Conservation (phyloP, 2,329 filamentous ascomycete genomes). For the Verticillium klebahnii region DNA sequence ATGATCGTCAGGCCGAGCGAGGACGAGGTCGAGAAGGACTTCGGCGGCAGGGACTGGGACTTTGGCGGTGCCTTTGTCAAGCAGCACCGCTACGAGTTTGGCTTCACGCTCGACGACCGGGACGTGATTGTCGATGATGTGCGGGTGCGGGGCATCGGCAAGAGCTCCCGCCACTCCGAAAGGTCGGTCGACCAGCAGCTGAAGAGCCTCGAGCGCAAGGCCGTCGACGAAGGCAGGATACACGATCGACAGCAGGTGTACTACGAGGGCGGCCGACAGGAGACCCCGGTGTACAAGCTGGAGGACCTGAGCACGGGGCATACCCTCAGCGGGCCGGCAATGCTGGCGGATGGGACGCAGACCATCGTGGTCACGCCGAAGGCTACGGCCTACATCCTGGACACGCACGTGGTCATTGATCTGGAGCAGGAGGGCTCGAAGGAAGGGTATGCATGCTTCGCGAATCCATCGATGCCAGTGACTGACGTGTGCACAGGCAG, state of each 20-base stretch:
- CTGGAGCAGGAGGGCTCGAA: slow-evolving; percentile 52
- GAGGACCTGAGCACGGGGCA: slow-evolving; percentile 69
- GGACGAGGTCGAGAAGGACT: slow-evolving; percentile 55
- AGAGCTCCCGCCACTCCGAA: slow-evolving; percentile 74
- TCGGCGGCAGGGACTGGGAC: slow-evolving; percentile 66
- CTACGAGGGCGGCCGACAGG: slow-evolving; percentile 73
- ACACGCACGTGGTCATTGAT: slow-evolving; percentile 88
- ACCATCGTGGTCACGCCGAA: slow-evolving; percentile 86
- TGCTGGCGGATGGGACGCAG: slow-evolving; percentile 83
- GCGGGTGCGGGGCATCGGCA: slow-evolving; percentile 69
- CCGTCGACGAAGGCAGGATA: slow-evolving; percentile 52
- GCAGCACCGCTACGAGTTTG: slow-evolving; percentile 89
- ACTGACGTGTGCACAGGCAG: not conserved
- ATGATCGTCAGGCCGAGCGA: slow-evolving; percentile 77
- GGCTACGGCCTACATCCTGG: slow-evolving; percentile 70
- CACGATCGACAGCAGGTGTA: slow-evolving; percentile 59
- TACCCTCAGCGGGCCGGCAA: slow-evolving; percentile 72
- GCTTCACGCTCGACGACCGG: slow-evolving; percentile 77
- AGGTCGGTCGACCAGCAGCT: slow-evolving; percentile 61
- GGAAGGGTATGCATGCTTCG: slow-evolving; percentile 1
- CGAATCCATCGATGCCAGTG: not conserved
- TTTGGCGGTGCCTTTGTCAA: slow-evolving; percentile 81
- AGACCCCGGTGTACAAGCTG: slow-evolving; percentile 81
- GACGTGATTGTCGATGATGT: slow-evolving; percentile 91
- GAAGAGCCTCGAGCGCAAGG: slow-evolving; percentile 58